Base-by-base conservation (phyloP, 2,329 filamentous ascomycete species). In the Phialophora macrospora region DNA sequence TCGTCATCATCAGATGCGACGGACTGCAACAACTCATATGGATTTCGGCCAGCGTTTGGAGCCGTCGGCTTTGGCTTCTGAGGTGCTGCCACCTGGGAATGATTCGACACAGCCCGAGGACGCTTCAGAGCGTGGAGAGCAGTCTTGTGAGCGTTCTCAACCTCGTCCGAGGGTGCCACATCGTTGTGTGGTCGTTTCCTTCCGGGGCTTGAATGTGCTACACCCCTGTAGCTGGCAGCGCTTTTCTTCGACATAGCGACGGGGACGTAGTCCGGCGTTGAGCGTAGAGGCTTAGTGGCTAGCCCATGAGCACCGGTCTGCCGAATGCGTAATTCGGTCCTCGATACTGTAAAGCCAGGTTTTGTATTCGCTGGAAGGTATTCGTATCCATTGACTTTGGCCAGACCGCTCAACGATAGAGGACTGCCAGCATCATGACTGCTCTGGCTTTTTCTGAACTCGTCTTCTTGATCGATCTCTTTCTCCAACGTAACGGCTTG, bases 261-360 rank as follows among this genome's bases (percentile, higher is more conserved):
- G 55, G 70, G 63, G 2, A 70, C 48, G 60, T 71, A 71, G 12
- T 69, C 66, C 26, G 66, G 63, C n/a, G 54, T 65, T 52, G 68
- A 46, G 14, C 78, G 72, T 48, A 80, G 65, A 2, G 78, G 77
- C 63, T 78, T 79, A 41, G 77, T 79, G 4, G 80, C 80, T 55
- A 81, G 67, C 0, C 80, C 80, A 30, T 66, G 64, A 48, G 77
- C 79, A 12, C 80, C 80, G 5, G 79, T 81, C 51, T 73, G 64
- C 44, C 79, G 73, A 34, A 81, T 79, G 32, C 80, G 73, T 68
- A 78, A 74, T 65, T 81, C 80, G 0, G 79, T 80, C 20, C 79
- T 75, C 52, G 79, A 81, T 62, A 81, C 69, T 8, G 75, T 78
- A 4, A 78, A 72, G 11, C 78, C 79, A 26, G 77, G 71, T 17